Base-by-base conservation (phyloP, 768 basidiomycete genomes). In the Ramaria sp. region DNA sequence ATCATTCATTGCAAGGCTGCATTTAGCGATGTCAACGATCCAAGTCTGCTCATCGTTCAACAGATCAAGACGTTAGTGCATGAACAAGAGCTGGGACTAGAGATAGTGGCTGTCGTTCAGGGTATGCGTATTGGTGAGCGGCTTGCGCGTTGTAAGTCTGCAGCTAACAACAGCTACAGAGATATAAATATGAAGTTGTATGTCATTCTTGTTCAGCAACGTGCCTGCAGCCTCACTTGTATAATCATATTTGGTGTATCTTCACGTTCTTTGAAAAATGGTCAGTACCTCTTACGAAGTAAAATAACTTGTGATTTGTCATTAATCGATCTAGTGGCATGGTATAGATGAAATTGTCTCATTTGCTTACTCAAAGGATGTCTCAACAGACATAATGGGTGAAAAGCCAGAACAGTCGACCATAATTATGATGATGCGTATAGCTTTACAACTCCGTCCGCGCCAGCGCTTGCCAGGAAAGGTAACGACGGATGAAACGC, bases 401-500 rank as follows among this genome's bases (percentile, higher is more conserved):
- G 17, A 37, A 48, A 53, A 37, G 24, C 41, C 17, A 34, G n/a
- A 41, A 53, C 19, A 46, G 19, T 17, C 12, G 42, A 53, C 30
- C 38, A 60, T 61, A 59, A 71, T 76, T 76, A 90, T 72, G 87
- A 91, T 65, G 87, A 88, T 60, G 88, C 87, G 68, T 89, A 96
- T 27, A 97, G 75, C 70, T 91, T 91, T 59, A 97, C 83, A 46
- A 91, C 86, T 27, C 94, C 93, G 71, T 97, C 95, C 12, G 91
- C 91, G n/a, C 95, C 95, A 19, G 90, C 89, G 68, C 90, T 95
- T 15, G 87, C 91, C 78, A 96, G 82, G 65, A 93, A 82, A 30
- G 88, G 87, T 57, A 93, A 69, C 59, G 85, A 79, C 12, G 86
- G 82, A 66, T 91, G 88, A 71, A 88, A 88, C 61, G 87, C 84